Base-by-base conservation (phyloP, 768 basidiomycete genomes). In the Tylopilus rubrobrunneus region DNA sequence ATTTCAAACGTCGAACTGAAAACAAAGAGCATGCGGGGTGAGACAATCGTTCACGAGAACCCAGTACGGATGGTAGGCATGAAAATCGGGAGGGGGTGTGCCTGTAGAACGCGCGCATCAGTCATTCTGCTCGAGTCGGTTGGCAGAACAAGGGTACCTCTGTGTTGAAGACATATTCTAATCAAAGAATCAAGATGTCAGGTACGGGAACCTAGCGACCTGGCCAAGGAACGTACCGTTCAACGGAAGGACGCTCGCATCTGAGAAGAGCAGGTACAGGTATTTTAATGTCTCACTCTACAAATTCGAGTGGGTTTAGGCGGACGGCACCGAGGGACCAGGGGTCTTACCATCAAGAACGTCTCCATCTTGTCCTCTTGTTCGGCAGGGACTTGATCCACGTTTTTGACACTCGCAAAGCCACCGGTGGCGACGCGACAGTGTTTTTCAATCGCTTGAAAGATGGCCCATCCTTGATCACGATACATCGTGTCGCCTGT, bases 281-380 rank as follows among this genome's bases (percentile, higher is more conserved):
- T 97, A 97, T 69, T 98, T 94, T 55, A 94, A 71, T 7, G 91
- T 94, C 70, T 93, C 91, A 60, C 88, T 87, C 91, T 92, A 64
- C 34, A 47, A 39, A 36, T 48, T 47, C 3, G 39, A 43, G 37
- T 44, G 15, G 2, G 23, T 15, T 37, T 42, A 8, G 28, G 51
- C 17, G 28, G 21, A 4, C 17, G 7, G 40, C 40, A 23, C 33
- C 5, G 42, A 43, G 41, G 51, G 19, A 49, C 44, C 33, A 50
- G 28, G 33, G 9, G 23, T 70, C 84, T 40, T 53, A 89, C 90
- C 78, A 97, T 76, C 71, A 94, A 81, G 74, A 95, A 97, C 12
- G 94, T 94, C 73, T 98, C 94, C 94, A 97, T 96, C 68, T 88
- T 86, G 70, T 98, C 92, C 57, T 92, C 86, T 53, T 80, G 74